A percentile compares a stretch with the other conserved stretches of the same genome.
phyloP scores from a whole-genome alignment of 2,329 filamentous ascomycete species.

The Atkinsonella texensis region DNA sequence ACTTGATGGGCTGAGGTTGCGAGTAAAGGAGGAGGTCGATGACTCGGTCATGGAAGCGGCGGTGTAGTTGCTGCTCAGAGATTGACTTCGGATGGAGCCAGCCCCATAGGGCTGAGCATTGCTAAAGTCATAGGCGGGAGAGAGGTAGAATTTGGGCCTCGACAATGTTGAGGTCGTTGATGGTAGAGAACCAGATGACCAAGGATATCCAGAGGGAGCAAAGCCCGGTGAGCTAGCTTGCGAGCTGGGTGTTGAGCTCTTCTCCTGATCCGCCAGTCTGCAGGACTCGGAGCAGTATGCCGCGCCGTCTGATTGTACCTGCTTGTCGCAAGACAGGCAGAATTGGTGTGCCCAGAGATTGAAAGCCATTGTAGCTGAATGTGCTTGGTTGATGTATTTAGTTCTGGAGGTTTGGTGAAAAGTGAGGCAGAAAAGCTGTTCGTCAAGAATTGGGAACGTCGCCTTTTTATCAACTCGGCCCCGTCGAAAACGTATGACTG shows the following conservation, averaged over 20 bases:
- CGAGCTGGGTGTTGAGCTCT: constrained; percentile 46
- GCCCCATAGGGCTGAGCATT: constrained; percentile 46
- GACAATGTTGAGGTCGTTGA: constrained; percentile 7
- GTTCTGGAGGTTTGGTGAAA: constrained; percentile 9
- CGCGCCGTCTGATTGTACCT: constrained; percentile 59
- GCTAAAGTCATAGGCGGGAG: constrained; percentile 65
- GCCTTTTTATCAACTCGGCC: not conserved
- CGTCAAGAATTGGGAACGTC: not conserved
- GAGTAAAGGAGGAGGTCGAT: constrained; percentile 13
- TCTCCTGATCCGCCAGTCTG: constrained; percentile 77
- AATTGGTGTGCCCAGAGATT: constrained; percentile 77
- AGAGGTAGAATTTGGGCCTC: constrained; percentile 49
- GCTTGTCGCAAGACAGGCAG: constrained; percentile 84
- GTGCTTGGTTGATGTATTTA: not conserved
- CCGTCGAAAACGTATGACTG: not conserved
- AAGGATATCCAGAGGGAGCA: constrained; percentile 37
- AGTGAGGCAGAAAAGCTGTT: not conserved
- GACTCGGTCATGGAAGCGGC: constrained; percentile 15
- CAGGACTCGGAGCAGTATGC: constrained; percentile 91
- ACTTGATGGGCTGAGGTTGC: constrained; percentile 55
- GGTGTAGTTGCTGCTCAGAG: constrained; percentile 14
- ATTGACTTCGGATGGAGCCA: constrained; percentile 28
- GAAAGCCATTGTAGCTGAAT: constrained; percentile 31
- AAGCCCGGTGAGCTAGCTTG: constrained; percentile 46
- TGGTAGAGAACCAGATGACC: constrained; percentile 22